Evolutionary conservation across 2,329 filamentous ascomycete genomes (phyloP).

Genomic region (Myriosclerotinia scirpicola): DNA sequence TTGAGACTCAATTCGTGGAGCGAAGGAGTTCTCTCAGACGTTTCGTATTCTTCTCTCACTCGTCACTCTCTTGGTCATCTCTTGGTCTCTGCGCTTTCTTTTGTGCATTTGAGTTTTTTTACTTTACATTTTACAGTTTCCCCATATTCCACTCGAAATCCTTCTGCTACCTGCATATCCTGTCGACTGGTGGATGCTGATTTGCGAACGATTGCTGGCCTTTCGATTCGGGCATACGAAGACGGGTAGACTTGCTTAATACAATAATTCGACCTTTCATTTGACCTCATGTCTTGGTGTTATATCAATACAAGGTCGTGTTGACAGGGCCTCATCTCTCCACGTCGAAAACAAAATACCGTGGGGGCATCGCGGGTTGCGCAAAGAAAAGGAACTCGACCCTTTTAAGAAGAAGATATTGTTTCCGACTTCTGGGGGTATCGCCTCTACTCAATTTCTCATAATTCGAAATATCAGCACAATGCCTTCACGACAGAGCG

Average conservation of each 20-base stretch:
- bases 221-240: conserved; percentile 27
- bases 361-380: conserved; percentile 32
- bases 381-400: conserved; percentile 26
- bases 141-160: conserved; percentile 24
- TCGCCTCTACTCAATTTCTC: conserved; percentile 22
- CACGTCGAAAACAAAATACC: conserved; percentile 11
- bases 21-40: conserved; percentile 25
- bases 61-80: conserved; percentile 33
- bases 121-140: conserved; percentile 22
- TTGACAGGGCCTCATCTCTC: conserved; percentile 31
- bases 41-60: conserved; percentile 34
- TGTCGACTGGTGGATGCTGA: conserved; percentile 17
- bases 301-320: conserved; percentile 32
- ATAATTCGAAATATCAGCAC: conserved; percentile 24
- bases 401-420: conserved; percentile 18
- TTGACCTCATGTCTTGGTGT: conserved; percentile 35
- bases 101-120: conserved; percentile 11
- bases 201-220: conserved; percentile 25
- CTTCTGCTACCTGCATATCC: conserved; percentile 18
- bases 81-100: conserved; percentile 26
- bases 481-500: conserved; percentile 32
- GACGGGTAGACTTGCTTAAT: conserved; percentile 1
- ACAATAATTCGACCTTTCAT: conserved; percentile 27
- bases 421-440: conserved; percentile 23
- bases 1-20: conserved; percentile 22